These are phyloP conservation scores for Anthracocystis walkeri DNA, from an alignment of 1,284 basidiomycete species.

Conservation along the genomic window DNA sequence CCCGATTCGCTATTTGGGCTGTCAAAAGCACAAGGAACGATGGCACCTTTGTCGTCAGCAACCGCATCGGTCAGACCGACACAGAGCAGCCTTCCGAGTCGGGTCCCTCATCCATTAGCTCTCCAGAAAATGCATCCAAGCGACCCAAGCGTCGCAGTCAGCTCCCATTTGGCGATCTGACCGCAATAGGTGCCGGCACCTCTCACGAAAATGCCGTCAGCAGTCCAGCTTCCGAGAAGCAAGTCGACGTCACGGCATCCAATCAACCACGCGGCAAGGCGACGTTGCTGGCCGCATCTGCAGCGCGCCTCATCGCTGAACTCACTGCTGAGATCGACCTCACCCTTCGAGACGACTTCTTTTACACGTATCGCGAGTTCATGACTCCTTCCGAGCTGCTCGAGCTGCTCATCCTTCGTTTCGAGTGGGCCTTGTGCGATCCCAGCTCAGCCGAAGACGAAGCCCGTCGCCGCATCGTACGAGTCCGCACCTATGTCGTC, in stretches of 20 bases:
- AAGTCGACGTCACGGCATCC: not conserved
- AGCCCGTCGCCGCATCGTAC: conserved; percentile 58
- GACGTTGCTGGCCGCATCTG: conserved; percentile 54
- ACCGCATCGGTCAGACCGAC: conserved; percentile 34
- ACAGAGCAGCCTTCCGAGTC: conserved; percentile 4
- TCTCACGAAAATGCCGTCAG: not conserved
- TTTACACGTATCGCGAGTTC: conserved; percentile 62
- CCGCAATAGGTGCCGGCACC: not conserved
- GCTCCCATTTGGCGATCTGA: conserved; percentile 14
- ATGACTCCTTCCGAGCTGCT: conserved; percentile 53
- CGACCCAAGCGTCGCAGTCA: conserved; percentile 33
- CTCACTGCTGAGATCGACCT: conserved; percentile 63
- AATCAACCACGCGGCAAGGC: conserved; percentile 14
- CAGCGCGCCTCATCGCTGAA: conserved; percentile 59
- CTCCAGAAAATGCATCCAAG: conserved; percentile 19
- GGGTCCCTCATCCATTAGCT: conserved; percentile 13
- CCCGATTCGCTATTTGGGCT: conserved; percentile 62
- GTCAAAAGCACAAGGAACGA: conserved; percentile 37
- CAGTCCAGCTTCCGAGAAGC: conserved; percentile 19
- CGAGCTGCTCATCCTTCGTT: conserved; percentile 57
- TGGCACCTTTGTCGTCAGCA: conserved; percentile 39
- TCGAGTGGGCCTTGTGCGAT: conserved; percentile 59
- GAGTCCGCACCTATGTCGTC: conserved; percentile 62
- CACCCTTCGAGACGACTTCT: conserved; percentile 59
- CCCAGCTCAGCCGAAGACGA: conserved; percentile 50